These are phyloP conservation scores for Colletotrichum liaoningense DNA, from an alignment of 2,329 filamentous ascomycete species.

Conservation along the genomic window DNA sequence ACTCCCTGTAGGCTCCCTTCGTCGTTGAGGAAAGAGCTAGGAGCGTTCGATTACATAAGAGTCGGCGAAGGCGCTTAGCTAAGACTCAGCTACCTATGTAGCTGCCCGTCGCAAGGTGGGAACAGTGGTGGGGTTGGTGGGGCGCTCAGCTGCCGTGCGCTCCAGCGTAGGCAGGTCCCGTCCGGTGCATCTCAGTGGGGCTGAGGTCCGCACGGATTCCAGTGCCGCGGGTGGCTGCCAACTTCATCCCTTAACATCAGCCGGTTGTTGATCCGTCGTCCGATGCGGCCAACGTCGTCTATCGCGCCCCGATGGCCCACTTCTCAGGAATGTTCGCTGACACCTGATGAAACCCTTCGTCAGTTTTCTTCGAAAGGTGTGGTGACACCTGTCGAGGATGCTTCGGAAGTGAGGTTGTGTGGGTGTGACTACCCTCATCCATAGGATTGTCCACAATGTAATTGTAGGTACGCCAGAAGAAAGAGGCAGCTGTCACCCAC, in stretches of 20 bases:
- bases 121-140: neutral
- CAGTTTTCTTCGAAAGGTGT: neutral
- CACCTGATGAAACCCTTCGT: neutral
- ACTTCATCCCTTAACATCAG: constrained; percentile 32
- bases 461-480: neutral
- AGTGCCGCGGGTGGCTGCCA: constrained; percentile 3
- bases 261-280: constrained; percentile 18
- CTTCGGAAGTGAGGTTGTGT: neutral
- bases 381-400: neutral
- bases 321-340: constrained; percentile 7
- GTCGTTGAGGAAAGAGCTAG: neutral
- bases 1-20: neutral
- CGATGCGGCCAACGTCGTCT: neutral
- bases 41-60: neutral
- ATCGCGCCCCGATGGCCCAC: constrained; percentile 4
- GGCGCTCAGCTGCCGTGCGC: neutral
- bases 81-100: neutral
- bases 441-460: neutral
- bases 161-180: neutral
- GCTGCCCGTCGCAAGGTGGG: neutral
- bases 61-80: neutral
- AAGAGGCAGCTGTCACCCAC: neutral
- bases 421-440: neutral
- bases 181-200: constrained; percentile 2
- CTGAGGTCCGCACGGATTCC: constrained; percentile 5